Evolutionary conservation across 257 asterid species (phyloP).

Genomic region (Solanum chiquidenum): DNA sequence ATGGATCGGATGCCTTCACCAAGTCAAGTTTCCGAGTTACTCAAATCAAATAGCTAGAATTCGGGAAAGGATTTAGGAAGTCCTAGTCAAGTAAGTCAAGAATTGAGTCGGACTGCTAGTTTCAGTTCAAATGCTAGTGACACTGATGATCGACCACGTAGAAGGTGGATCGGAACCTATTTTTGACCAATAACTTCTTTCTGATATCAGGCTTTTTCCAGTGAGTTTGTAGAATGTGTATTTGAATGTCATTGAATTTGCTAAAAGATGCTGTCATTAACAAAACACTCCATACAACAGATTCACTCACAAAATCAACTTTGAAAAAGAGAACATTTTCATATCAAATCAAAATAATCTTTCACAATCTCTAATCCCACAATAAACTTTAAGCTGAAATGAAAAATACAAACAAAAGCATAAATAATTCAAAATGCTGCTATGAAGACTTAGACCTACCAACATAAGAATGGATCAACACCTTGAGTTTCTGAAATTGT

Average conservation of each 20-base stretch:
- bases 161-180: slow-evolving; percentile 10
- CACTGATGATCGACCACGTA: slow-evolving; percentile 54
- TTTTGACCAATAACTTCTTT: too few relatives aligned
- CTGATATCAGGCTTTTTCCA: background rate
- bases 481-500: background rate
- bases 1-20: too few relatives aligned
- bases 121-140: slow-evolving; percentile 66
- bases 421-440: background rate
- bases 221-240: background rate
- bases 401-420: background rate
- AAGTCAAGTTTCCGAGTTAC: too few relatives aligned
- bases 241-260: too few relatives aligned
- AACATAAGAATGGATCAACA: background rate
- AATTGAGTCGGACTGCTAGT: slow-evolving; percentile 62
- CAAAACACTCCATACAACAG: too few relatives aligned
- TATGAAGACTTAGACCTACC: background rate
- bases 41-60: too few relatives aligned
- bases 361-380: background rate
- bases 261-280: too few relatives aligned
- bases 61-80: slow-evolving; percentile 42
- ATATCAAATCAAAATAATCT: background rate
- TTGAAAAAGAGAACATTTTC: background rate
- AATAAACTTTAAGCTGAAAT: background rate
- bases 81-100: slow-evolving; percentile 27
- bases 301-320: background rate